phyloP scores from a whole-genome alignment of 768 basidiomycete species.

The Tylopilus sp. region DNA sequence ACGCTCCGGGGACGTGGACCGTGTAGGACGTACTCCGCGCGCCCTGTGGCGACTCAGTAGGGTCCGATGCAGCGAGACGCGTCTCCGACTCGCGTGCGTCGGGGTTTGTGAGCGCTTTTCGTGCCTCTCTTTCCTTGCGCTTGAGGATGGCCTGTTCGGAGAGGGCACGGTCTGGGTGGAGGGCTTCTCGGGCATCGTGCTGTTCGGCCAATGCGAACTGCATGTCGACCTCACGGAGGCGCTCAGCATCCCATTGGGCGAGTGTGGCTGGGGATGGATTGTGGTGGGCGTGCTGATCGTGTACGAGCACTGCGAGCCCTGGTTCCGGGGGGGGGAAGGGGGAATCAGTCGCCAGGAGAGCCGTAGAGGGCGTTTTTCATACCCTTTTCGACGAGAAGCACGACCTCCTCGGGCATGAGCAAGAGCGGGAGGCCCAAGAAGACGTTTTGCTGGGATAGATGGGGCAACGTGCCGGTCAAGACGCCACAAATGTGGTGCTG shows the following conservation, averaged over 20 bases:
- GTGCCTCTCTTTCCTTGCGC: slow-evolving; percentile 64
- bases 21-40: slow-evolving; percentile 37
- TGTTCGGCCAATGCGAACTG: slow-evolving; percentile 50
- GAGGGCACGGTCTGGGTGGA: slow-evolving; percentile 38
- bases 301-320: slow-evolving; percentile 78
- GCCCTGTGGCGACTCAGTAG: background rate
- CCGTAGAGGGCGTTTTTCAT: background rate
- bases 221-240: slow-evolving; percentile 42
- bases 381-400: slow-evolving; percentile 84
- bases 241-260: slow-evolving; percentile 48
- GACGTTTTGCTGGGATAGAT: slow-evolving; percentile 92
- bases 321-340: too few species aligned
- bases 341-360: background rate
- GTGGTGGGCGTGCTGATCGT: slow-evolving; percentile 60
- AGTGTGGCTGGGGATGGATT: slow-evolving; percentile 47
- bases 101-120: slow-evolving; percentile 20
- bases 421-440: slow-evolving; percentile 92
- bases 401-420: slow-evolving; percentile 89
- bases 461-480: slow-evolving; percentile 87
- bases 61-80: slow-evolving; percentile 4
- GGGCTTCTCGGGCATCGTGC: slow-evolving; percentile 46
- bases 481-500: slow-evolving; percentile 82
- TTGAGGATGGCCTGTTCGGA: slow-evolving; percentile 67
- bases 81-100: slow-evolving; percentile 10
- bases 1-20: slow-evolving; percentile 65